Base-by-base conservation (phyloP, 2,329 filamentous ascomycete genomes). In the Beauveria asiatica region DNA sequence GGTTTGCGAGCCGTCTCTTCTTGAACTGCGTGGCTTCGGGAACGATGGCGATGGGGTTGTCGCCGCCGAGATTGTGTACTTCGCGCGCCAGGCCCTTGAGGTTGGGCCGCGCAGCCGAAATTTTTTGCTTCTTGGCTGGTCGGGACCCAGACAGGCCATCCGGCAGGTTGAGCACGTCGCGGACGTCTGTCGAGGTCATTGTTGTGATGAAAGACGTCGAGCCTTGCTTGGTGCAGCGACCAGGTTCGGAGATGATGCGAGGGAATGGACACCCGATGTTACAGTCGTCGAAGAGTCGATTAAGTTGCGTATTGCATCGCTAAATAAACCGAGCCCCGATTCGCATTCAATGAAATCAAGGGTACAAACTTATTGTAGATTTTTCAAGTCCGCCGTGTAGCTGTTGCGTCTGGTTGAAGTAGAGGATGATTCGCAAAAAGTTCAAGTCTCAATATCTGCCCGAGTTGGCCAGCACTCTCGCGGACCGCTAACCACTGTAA, bases 121-220 rank as follows among this genome's bases (percentile, higher is more conserved):
- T 77, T 71, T 89, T 92, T 67, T 87, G 85, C 71, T 93, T 92
- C 77, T 94, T 95, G 48, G 83, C 75, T 45, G 86, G 84, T 64
- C 87, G 76, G 58, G 78, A 70, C 56, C 74, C 76, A 55, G 76
- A 68, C 55, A 75, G 67, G 62, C 77, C 75, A 37, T 85, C 86
- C 54, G 87, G 87, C 71, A 96, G 80, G 73, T 92, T 90, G 70
- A 96, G 85, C 70, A 96, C 90, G 73, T 96, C 91, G 76, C 89
- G 90, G 67, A 95, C 84, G 80, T 96, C 91, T 72, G 86, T 83
- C 64, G 87, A 87, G 63, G 49, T 59, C 57, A 59, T 59, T 45
- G 57, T 56, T 58, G 55, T 61, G 56, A 51, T 55, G 62, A 50
- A 49, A 27, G 10, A 27, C 33, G 52, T 44, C 17, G 41, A 44